phyloP scores from a whole-genome alignment of 202 grass and related monocot species.

The Cymbopogon flexuosus region DNA sequence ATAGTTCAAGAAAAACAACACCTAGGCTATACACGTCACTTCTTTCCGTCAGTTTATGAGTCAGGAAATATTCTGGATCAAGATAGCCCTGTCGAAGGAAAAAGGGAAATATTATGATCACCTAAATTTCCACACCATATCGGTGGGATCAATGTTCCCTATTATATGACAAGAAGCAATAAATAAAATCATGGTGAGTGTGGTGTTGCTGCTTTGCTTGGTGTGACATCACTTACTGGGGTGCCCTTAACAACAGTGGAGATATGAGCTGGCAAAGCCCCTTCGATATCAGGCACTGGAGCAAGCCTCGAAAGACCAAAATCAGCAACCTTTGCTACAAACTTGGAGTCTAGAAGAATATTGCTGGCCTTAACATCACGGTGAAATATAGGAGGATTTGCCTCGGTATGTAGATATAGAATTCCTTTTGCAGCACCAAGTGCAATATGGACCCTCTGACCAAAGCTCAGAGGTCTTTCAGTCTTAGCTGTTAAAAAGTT shows the following conservation, averaged over 20 bases:
- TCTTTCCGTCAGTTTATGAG: slow-evolving; percentile 89
- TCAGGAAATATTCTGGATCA: slow-evolving; percentile 95
- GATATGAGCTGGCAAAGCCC: slow-evolving; percentile 55
- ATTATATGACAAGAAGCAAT: slow-evolving; percentile 7
- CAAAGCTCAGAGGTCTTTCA: slow-evolving; percentile 57
- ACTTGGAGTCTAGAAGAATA: slow-evolving; percentile 82
- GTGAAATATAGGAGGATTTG: slow-evolving; percentile 92
- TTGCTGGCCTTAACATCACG: slow-evolving; percentile 97
- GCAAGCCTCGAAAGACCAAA: slow-evolving; percentile 96
- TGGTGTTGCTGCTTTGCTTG: not conserved
- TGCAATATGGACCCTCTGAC: slow-evolving; percentile 59
- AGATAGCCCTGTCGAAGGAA: slow-evolving; percentile 74
- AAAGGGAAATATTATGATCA: not conserved
- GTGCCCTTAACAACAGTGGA: slow-evolving; percentile 92
- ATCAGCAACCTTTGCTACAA: slow-evolving; percentile 86
- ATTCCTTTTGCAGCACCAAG: slow-evolving; percentile 82
- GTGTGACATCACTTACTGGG: slow-evolving; percentile 55
- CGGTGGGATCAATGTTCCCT: not conserved
- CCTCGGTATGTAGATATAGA: slow-evolving; percentile 86
- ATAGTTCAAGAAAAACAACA: slow-evolving; percentile 81
- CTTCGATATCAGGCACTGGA: slow-evolving; percentile 61
- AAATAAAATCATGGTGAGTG: not conserved
- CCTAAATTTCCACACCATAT: not conserved
- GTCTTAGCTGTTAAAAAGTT: slow-evolving; percentile 39
- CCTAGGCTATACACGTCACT: slow-evolving; percentile 94